Conservation (phyloP, 306 rosid genomes). For the Casuarina cunninghamiana region DNA sequence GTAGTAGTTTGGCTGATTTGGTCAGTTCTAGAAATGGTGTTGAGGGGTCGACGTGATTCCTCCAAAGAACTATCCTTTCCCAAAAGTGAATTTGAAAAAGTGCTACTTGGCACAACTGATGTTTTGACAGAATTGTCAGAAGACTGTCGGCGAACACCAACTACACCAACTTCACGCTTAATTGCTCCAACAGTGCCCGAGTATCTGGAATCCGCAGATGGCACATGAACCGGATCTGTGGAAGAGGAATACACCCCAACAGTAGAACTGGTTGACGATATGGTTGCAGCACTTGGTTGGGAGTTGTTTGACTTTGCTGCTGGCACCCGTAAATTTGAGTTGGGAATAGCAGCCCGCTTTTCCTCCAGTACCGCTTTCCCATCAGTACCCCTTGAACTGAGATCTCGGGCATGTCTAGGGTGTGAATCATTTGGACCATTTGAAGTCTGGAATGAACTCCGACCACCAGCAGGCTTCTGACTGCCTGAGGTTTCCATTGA, state of each 20-base stretch:
- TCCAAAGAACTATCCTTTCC: slow-evolving; percentile 69
- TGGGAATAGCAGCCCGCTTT: slow-evolving; percentile 42
- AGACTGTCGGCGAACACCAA: slow-evolving; percentile 76
- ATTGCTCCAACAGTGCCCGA: slow-evolving; percentile 91
- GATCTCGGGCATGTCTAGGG: slow-evolving; percentile 41
- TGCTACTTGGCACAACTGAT: slow-evolving; percentile 53
- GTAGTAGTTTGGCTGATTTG: slow-evolving; percentile 52
- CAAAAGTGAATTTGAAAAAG: slow-evolving; percentile 48
- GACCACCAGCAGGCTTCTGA: slow-evolving; percentile 57
- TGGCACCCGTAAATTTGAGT: slow-evolving; percentile 44
- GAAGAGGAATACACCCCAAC: slow-evolving; percentile 93
- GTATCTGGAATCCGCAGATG: slow-evolving; percentile 94
- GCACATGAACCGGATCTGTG: slow-evolving; percentile 98
- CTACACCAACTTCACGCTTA: slow-evolving; percentile 95
- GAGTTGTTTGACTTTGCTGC: slow-evolving; percentile 49
- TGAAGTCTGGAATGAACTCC: slow-evolving; percentile 44
- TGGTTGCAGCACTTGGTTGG: slow-evolving; percentile 47
- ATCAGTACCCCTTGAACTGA: slow-evolving; percentile 32
- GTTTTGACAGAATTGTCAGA: slow-evolving; percentile 56
- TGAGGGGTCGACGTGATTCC: slow-evolving; percentile 64
- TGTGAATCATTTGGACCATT: slow-evolving; percentile 59
- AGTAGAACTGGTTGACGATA: slow-evolving; percentile 63
- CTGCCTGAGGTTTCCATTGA: slow-evolving; percentile 44
- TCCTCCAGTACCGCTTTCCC: slow-evolving; percentile 51
- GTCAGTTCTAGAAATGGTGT: slow-evolving; percentile 56